Evolutionary conservation across 164 flowering plant genomes (phyloP).

Genomic region (Santalum album): DNA sequence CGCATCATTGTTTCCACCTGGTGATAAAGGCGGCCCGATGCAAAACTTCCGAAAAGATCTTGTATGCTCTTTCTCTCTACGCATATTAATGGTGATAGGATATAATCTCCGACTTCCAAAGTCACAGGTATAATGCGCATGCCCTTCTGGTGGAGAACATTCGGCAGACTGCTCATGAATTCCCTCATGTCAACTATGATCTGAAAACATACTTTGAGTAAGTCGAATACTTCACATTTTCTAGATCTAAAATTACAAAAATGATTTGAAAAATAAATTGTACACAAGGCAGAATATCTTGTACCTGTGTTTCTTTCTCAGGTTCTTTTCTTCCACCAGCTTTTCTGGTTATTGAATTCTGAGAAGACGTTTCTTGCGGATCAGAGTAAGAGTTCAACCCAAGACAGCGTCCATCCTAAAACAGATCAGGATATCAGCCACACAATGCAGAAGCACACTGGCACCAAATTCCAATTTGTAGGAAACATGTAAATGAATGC

Average conservation of each 20-base stretch:
- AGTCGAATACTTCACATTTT: background rate
- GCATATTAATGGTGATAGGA: conserved; percentile 88
- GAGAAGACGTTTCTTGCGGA: conserved; percentile 32
- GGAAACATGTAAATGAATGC: background rate
- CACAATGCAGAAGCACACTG: background rate
- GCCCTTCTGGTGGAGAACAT: conserved; percentile 96
- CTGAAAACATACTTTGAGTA: conserved; percentile 21
- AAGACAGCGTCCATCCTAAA: conserved; percentile 61
- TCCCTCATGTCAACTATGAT: conserved; percentile 98
- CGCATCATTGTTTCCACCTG: conserved; percentile 93
- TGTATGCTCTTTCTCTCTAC: conserved; percentile 94
- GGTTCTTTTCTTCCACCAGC: conserved; percentile 92
- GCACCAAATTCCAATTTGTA: background rate
- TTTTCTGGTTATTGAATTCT: conserved; percentile 76
- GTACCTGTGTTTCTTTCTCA: conserved; percentile 83
- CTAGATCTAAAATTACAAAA: background rate
- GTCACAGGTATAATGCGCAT: conserved; percentile 88
- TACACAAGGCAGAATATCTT: conserved; percentile 3
- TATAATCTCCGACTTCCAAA: conserved; percentile 95
- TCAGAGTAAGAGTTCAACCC: conserved; percentile 41
- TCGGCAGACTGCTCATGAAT: conserved; percentile 98
- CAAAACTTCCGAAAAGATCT: conserved; percentile 87
- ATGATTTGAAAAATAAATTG: too few relatives aligned
- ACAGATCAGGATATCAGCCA: conserved; percentile 1
- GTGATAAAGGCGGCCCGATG: conserved; percentile 90